Conservation (phyloP, 2,329 filamentous ascomycete species). For the Plenodomus tracheiphilus region DNA sequence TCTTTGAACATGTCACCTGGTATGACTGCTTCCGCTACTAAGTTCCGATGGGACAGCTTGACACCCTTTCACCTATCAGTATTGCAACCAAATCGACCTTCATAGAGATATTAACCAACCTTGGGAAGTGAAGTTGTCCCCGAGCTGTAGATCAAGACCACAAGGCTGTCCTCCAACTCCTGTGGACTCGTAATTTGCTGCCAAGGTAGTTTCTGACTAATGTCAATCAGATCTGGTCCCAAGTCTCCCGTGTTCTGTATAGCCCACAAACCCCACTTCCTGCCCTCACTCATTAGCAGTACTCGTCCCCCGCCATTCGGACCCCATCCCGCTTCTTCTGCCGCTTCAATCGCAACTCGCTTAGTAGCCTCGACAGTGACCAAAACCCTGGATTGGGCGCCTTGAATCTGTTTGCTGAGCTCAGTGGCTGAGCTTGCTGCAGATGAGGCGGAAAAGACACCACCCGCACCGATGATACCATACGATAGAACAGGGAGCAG, state of each 20-base stretch:
- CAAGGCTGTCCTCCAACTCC: conserved; percentile 51
- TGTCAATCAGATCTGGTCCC: conserved; percentile 27
- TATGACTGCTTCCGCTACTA: conserved; percentile 47
- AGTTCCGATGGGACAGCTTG: conserved; percentile 49
- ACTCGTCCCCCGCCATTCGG: conserved; percentile 48
- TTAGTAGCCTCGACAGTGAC: conserved; percentile 55
- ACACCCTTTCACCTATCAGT: conserved; percentile 35
- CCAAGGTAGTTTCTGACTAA: conserved; percentile 57
- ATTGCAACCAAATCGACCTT: background rate
- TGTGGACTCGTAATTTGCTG: conserved; percentile 55
- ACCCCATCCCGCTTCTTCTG: conserved; percentile 51
- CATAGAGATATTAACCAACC: conserved; percentile 20
- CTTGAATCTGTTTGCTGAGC: conserved; percentile 53
- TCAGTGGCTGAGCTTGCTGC: conserved; percentile 56
- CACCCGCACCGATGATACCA: conserved; percentile 61
- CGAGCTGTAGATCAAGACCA: conserved; percentile 52
- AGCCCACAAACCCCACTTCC: conserved; percentile 39
- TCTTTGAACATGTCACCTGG: conserved; percentile 35
- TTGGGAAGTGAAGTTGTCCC: conserved; percentile 54
- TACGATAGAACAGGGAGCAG: conserved; percentile 59
- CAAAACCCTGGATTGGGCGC: conserved; percentile 49
- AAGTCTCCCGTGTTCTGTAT: conserved; percentile 32
- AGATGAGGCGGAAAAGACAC: conserved; percentile 61
- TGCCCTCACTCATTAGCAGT: conserved; percentile 54
- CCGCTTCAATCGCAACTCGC: conserved; percentile 53